These are phyloP conservation scores for Leucocoprinus leucothites DNA, from an alignment of 768 basidiomycete genomes.

Conservation along the genomic window DNA sequence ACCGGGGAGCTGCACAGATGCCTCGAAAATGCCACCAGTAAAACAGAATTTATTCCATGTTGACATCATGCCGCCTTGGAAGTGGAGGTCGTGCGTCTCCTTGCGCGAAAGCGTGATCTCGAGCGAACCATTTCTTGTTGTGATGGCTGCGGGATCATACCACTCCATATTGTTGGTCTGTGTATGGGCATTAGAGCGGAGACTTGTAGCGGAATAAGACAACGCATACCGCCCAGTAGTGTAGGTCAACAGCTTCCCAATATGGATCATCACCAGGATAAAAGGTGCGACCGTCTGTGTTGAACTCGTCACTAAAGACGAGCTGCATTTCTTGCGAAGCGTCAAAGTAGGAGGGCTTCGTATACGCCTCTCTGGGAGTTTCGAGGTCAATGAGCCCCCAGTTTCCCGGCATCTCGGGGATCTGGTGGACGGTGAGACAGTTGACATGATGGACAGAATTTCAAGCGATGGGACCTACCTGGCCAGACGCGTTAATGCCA, in stretches of 20 bases:
- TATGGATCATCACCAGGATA: constrained; percentile 89
- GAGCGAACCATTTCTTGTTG: constrained; percentile 70
- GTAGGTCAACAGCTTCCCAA: constrained; percentile 81
- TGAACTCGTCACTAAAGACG: constrained; percentile 90
- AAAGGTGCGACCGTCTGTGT: constrained; percentile 74
- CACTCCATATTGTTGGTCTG: constrained; percentile 80
- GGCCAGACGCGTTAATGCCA: constrained; percentile 74
- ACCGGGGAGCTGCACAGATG: constrained; percentile 69
- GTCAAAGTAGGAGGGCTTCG: constrained; percentile 48
- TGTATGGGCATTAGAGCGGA: neutral
- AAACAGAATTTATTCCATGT: constrained; percentile 94
- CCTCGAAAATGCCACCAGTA: constrained; percentile 79
- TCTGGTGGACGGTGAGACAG: constrained; percentile 26
- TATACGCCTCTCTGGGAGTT: constrained; percentile 62
- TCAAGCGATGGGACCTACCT: constrained; percentile 39
- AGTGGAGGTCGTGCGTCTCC: constrained; percentile 67
- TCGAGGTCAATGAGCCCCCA: constrained; percentile 73
- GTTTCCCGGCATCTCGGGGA: constrained; percentile 59
- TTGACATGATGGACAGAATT: neutral
- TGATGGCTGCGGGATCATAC: constrained; percentile 82
- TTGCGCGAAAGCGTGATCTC: constrained; percentile 71
- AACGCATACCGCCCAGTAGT: constrained; percentile 65
- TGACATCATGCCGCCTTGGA: constrained; percentile 66
- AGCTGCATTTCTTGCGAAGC: constrained; percentile 57
- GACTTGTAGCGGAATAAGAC: neutral